A percentile compares a stretch with the other conserved stretches of the same genome.
Conservation (phyloP, 2,329 filamentous ascomycete genomes). For the Eutypa lata region DNA sequence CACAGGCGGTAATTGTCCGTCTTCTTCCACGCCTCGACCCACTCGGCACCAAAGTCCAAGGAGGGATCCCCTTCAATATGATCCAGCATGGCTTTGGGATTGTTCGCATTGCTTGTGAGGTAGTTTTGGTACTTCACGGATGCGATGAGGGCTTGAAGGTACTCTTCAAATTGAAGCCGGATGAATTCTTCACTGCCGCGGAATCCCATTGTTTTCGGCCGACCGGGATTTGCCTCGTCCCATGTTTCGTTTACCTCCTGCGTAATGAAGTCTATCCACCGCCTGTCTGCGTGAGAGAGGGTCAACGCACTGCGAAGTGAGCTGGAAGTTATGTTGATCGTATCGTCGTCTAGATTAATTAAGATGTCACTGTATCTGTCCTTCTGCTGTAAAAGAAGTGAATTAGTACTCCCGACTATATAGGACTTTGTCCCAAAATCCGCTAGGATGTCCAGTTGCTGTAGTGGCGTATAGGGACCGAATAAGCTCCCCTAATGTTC, state of each 20-base stretch:
- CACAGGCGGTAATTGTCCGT: conserved; percentile 94
- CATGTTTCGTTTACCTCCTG: conserved; percentile 94
- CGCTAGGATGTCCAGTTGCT: conserved; percentile 90
- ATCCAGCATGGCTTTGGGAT: conserved; percentile 59
- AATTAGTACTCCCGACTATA: conserved; percentile 95
- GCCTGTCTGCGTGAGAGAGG: conserved; percentile 80
- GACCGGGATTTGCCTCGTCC: conserved; percentile 85
- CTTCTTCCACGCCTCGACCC: conserved; percentile 79
- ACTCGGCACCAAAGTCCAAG: conserved; percentile 78
- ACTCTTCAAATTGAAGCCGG: conserved; percentile 93
- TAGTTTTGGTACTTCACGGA: conserved; percentile 86
- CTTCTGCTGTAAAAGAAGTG: conserved; percentile 85
- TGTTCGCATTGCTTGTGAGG: conserved; percentile 47
- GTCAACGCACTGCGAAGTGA: conserved; percentile 72
- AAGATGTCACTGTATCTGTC: conserved; percentile 95
- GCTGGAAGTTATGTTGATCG: conserved; percentile 77
- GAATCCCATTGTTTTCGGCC: conserved; percentile 93
- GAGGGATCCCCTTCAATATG: conserved; percentile 81
- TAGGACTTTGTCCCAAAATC: conserved; percentile 96
- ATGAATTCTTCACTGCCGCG: conserved; percentile 97
- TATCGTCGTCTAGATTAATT: conserved; percentile 90
- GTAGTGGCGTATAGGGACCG: conserved; percentile 92
- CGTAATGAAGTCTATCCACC: conserved; percentile 95
- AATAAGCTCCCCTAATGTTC: conserved; percentile 75
- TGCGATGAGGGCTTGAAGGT: conserved; percentile 83